Evolutionary conservation across 495 filamentous ascomycete species (phyloP).

Genomic region (Podospora comata): DNA sequence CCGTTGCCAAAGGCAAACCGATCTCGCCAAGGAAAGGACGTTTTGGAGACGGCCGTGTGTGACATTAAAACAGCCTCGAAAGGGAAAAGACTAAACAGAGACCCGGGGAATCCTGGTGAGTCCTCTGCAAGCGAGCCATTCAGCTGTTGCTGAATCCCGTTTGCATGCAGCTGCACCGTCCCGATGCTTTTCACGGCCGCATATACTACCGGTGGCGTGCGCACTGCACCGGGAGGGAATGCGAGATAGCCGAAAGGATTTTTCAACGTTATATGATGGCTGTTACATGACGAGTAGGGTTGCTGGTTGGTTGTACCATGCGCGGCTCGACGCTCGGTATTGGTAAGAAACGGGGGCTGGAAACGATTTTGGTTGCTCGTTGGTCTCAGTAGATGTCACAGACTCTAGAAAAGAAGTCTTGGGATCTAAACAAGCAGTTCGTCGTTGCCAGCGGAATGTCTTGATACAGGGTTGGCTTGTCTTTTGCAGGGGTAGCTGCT

Average conservation of each 20-base stretch:
- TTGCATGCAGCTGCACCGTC: conserved; percentile 12
- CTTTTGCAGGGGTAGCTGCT: background rate
- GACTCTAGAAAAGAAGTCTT: conserved; percentile 1
- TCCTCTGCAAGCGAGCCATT: background rate
- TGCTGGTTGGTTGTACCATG: background rate
- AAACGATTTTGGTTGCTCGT: background rate
- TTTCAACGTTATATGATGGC: background rate
- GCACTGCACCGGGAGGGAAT: conserved; percentile 3
- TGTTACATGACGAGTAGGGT: background rate
- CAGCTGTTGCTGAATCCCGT: background rate
- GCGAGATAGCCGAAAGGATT: conserved; percentile 7
- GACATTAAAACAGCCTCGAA: conserved; percentile 2
- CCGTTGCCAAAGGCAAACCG: conserved; percentile 8
- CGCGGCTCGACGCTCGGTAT: background rate
- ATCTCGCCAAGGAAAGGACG: conserved; percentile 3
- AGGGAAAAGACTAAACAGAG: background rate
- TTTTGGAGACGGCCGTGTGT: background rate
- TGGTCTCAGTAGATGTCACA: background rate
- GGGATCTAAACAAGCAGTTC: conserved; percentile 4
- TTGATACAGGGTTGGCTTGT: background rate
- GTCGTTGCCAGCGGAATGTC: background rate
- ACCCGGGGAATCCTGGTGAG: conserved; percentile 5
- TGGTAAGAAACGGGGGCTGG: background rate
- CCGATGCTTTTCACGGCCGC: conserved; percentile 9
- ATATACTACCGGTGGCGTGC: conserved; percentile 8